Base-by-base conservation (phyloP, 2,329 filamentous ascomycete genomes). In the Geosmithia putterillii region DNA sequence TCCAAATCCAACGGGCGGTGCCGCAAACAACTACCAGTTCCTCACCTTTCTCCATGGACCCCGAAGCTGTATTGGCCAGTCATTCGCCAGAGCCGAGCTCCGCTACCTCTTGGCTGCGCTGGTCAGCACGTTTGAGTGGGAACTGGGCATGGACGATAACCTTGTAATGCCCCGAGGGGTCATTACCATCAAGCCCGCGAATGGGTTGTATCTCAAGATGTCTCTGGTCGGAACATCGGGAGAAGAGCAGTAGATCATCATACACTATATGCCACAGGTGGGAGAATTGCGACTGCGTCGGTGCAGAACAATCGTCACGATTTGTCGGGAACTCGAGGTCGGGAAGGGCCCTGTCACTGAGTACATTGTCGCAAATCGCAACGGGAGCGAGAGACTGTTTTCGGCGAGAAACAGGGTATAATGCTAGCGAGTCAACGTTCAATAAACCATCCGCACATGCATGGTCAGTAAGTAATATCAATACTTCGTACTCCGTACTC, bases 11-110 rank as follows among this genome's bases (percentile, higher is more conserved):
- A 76, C 74, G 7, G 86, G 85, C 1, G 81, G 82, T 4, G 79
- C 82, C 0, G 66, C 67, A 2, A 82, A 71, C 44, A 86, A 86
- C 55, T 88, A 82, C 55, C 70, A 75, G 2, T 80, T 83, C 48
- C 56, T 89, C 58, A 89, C 85, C 0, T 94, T 94, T 59, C 58
- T 94, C 42, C 86, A 94, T 54, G 54, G 55, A 2, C 55, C 55
- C 8, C 46, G 53, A n/a, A 51, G 54, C 10, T 57, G 54, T 23
- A 53, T 57, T 12, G 55, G 54, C 0, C 50, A 46, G 54, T 56
- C 69, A 0, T 89, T 89, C 56, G 80, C 85, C 0, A 79, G 76
- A 53, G 75, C 80, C 0, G 86, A 90, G 62, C 76, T 89, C 59
- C 78, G 81, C 8, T 86, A 81, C 55, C 57, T 90, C 45, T 55